phyloP scores from a whole-genome alignment of 768 basidiomycete genomes.

The Trametes punicea region DNA sequence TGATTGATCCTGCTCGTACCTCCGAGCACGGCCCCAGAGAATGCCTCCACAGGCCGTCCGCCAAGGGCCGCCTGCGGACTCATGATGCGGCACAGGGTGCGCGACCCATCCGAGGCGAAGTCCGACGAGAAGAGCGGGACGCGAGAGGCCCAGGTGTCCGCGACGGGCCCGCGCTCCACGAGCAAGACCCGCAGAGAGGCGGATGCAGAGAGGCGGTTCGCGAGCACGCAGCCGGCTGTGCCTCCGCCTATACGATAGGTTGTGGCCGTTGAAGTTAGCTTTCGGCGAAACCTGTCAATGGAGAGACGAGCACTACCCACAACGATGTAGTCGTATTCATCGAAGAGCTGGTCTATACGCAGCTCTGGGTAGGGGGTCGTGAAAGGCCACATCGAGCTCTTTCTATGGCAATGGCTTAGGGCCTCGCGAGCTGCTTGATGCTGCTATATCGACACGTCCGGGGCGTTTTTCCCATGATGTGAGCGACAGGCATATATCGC shows the following conservation, averaged over 20 bases:
- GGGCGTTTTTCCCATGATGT: too few relatives aligned
- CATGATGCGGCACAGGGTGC: slow-evolving; percentile 16
- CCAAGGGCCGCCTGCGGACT: slow-evolving; percentile 5
- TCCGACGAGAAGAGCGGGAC: slow-evolving; percentile 32
- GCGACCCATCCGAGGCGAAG: slow-evolving; percentile 25
- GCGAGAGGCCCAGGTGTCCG: slow-evolving; percentile 28
- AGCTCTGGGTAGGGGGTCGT: slow-evolving; percentile 14
- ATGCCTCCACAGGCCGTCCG: slow-evolving; percentile 19
- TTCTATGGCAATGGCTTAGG: too few relatives aligned
- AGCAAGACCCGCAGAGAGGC: slow-evolving; percentile 32
- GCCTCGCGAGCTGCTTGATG: too few relatives aligned
- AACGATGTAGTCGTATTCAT: slow-evolving; percentile 27
- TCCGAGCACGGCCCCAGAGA: slow-evolving; percentile 38
- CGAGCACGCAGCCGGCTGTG: slow-evolving; percentile 37
- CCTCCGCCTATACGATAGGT: slow-evolving; percentile 27
- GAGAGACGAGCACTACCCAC: slow-evolving; percentile 16
- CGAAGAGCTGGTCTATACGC: slow-evolving; percentile 3
- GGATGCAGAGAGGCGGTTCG: slow-evolving; percentile 36
- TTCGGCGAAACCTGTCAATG: too few relatives aligned
- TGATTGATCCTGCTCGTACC: slow-evolving; percentile 48
- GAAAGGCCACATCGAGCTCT: slow-evolving; percentile 29
- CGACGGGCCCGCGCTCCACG: slow-evolving; percentile 27
- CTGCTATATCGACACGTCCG: too few relatives aligned
- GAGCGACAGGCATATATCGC: too few relatives aligned
- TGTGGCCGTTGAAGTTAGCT: neutral